Evolutionary conservation across 768 basidiomycete genomes (phyloP), one percentile per base, ranked within the genome.

Genomic region (Suillus subalutaceus): DNA sequence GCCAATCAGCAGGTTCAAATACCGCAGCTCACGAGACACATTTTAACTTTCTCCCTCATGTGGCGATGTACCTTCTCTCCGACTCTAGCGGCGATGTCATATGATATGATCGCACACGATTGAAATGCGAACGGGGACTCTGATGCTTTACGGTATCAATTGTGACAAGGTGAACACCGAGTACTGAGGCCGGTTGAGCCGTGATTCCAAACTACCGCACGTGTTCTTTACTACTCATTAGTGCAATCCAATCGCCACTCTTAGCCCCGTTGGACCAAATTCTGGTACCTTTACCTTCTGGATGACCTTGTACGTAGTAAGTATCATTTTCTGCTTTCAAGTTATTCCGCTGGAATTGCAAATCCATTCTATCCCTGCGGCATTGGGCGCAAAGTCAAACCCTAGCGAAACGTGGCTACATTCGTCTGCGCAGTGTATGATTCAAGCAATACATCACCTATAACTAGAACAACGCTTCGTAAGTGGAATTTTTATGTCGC

Each of bases 61-160:
- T 20, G 58, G 26, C 26, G 58, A 41, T 26, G 40, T n/a, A 6
- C 18, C 40, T 15, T 59, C 18, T 41, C 26, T 60, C 59, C 38
- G 38, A 26, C 38, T 60, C 59, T 32, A 20, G 6, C 40, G 41
- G 41, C 59, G 18, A 30, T 43, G 59, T 32, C 16, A 30, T 18
- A 60, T 26, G n/a, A 30, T 43, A 7, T 43, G 30, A 30, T 43
- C 30, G 26, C 6, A 32, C 18, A 43, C 12, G 18, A 30, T 30
- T 43, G 40, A 32, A 60, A 60, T 20, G 10, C 10, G 26, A 30
- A 60, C 26, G 59, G 40, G 10, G 55, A 56, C 53, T 55, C 53
- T 43, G 20, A 43, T 60, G 26, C 59, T 13, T 38, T 30, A 30
- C 59, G 59, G 59, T 43, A 20, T 32, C 59, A 60, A 30, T 60